Conservation (phyloP, 2,329 filamentous ascomycete genomes). For the Acephala macrosclerotiorum region DNA sequence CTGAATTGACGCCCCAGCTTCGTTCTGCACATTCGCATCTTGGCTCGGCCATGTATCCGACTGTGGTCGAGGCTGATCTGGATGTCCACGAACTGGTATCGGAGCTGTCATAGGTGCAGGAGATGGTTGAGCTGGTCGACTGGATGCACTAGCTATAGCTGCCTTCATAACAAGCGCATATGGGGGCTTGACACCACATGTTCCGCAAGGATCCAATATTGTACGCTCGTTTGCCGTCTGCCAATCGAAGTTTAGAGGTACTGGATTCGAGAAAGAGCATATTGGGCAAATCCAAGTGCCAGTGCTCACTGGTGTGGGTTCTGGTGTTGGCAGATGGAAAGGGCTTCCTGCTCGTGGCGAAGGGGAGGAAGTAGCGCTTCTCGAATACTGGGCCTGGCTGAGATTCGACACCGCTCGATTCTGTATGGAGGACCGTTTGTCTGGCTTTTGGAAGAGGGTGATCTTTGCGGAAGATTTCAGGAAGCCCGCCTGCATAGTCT, state of each 20-base stretch:
- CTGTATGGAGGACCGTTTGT: constrained; percentile 69
- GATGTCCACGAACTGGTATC: constrained; percentile 40
- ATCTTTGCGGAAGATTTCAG: constrained; percentile 95
- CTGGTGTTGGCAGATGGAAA: constrained; percentile 52
- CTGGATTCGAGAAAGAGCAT: constrained; percentile 91
- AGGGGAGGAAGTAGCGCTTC: constrained; percentile 56
- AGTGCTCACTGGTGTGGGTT: constrained; percentile 58
- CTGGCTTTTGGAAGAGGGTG: constrained; percentile 83
- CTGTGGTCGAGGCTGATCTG: constrained; percentile 34
- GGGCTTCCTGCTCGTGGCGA: constrained; percentile 52
- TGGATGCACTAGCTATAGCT: constrained; percentile 77
- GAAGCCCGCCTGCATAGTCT: constrained; percentile 74
- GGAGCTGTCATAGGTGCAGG: constrained; percentile 39
- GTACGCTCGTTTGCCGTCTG: constrained; percentile 80
- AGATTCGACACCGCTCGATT: constrained; percentile 58
- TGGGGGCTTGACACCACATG: constrained; percentile 92
- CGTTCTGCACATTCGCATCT: constrained; percentile 19
- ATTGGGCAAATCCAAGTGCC: constrained; percentile 97
- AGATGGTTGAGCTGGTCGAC: constrained; percentile 50
- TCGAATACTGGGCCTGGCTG: constrained; percentile 49
- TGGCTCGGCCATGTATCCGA: constrained; percentile 32
- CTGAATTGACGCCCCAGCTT: constrained; percentile 56
- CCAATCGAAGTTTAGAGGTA: constrained; percentile 93
- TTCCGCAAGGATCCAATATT: constrained; percentile 83
- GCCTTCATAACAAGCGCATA: constrained; percentile 86